A percentile compares a stretch with the other conserved stretches of the same genome.
Conservation (phyloP, 179 eudicot species). For the Silene coronaria region DNA sequence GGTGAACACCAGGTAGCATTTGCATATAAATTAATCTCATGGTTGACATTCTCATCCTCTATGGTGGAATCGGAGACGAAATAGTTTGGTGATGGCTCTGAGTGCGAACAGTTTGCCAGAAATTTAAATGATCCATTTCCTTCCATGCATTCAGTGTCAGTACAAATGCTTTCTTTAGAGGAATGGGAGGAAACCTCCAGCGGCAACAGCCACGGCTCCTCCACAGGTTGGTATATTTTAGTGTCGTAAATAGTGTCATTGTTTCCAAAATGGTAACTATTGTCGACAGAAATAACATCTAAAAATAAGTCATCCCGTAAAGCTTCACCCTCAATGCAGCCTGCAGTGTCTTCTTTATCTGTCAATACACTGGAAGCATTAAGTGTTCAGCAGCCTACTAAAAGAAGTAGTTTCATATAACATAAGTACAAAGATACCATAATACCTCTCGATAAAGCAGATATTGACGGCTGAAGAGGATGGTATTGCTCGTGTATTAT, state of each 20-base stretch:
- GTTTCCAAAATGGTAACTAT: conserved; percentile 26
- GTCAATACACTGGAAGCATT: conserved; percentile 84
- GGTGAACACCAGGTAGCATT: conserved; percentile 25
- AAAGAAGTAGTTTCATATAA: conserved; percentile 13
- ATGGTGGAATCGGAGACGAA: conserved; percentile 6
- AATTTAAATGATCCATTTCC: conserved; percentile 27
- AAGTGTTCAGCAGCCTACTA: conserved; percentile 66
- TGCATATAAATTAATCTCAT: conserved; percentile 19
- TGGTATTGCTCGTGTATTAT: conserved; percentile 32
- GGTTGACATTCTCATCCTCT: conserved; percentile 11
- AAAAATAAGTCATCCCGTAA: conserved; percentile 29
- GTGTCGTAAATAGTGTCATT: conserved; percentile 16
- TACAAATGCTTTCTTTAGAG: conserved; percentile 49
- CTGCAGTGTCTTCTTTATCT: conserved; percentile 50
- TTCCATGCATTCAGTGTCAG: conserved; percentile 49
- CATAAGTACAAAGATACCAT: conserved; percentile 5
- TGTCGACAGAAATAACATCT: conserved; percentile 34
- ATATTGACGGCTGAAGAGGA: conserved; percentile 30
- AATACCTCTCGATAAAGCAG: conserved; percentile 53
- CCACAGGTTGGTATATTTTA: conserved; percentile 25
- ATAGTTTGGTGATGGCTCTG: conserved; percentile 26
- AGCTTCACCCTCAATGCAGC: conserved; percentile 33
- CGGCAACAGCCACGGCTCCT: conserved; percentile 45
- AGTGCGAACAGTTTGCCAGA: conserved; percentile 21
- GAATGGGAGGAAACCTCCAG: conserved; percentile 6